phyloP scores from a whole-genome alignment of 2,329 filamentous ascomycete genomes.

The Calonectria pseudoreteaudii region DNA sequence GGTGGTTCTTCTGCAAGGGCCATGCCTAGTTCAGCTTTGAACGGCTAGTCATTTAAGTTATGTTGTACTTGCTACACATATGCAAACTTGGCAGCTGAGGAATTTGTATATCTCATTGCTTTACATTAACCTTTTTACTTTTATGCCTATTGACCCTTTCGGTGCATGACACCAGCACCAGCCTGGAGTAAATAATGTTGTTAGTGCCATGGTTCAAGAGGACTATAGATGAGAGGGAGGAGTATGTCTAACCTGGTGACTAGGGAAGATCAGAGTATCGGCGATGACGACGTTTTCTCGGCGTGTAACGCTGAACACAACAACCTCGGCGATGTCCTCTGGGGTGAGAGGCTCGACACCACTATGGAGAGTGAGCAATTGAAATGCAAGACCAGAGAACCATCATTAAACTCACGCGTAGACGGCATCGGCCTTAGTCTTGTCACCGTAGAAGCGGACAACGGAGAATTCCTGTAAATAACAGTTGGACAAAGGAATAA shows the following conservation, averaged over 20 bases:
- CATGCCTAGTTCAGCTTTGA: no score
- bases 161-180: slow-evolving; percentile 48
- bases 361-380: slow-evolving; percentile 52
- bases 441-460: slow-evolving; percentile 89
- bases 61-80: not conserved
- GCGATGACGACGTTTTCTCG: slow-evolving; percentile 92
- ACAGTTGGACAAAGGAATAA: not conserved
- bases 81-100: not conserved
- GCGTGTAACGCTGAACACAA: slow-evolving; percentile 86
- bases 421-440: slow-evolving; percentile 88
- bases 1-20: not conserved
- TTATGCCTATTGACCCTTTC: slow-evolving; percentile 34
- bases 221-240: not conserved
- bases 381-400: not conserved
- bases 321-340: slow-evolving; percentile 90
- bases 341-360: slow-evolving; percentile 86
- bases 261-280: slow-evolving; percentile 88
- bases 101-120: not conserved
- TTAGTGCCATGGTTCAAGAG: slow-evolving; percentile 13
- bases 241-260: slow-evolving; percentile 76
- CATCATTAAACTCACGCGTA: slow-evolving; percentile 74
- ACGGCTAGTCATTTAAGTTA: not conserved
- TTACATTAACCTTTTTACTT: slow-evolving; percentile 5
- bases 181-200: slow-evolving; percentile 35
- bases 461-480: slow-evolving; percentile 80